Base-by-base conservation (phyloP, 2,329 filamentous ascomycete species). In the Pseudogymnoascus sp. region DNA sequence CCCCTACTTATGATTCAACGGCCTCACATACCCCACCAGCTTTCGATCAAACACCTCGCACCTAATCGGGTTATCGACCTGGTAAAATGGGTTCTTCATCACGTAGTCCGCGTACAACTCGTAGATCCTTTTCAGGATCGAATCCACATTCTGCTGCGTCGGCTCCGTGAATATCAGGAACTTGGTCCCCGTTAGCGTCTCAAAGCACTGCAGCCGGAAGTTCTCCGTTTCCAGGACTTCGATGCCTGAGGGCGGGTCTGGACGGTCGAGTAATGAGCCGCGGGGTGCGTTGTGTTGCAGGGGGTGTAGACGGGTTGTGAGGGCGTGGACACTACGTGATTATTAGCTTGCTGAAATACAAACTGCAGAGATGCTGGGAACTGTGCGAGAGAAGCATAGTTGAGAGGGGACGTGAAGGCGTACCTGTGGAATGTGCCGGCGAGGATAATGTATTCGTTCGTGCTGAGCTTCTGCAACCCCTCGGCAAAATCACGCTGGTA, bases 51-150 rank as follows among this genome's bases (percentile, higher is more conserved):
- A 99, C 70, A 91, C 89, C 73, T 97, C 95, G 77, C 95, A 96
- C 66, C 95, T 83, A 62, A 99, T 86, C 6, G 95, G 95, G 93
- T 97, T 99, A 79, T 99, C 95, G 64, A 96, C 82, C 73, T 95
- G 93, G 78, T 97, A 97, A 74, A 99, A 99, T 0, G 95, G 95
- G 76, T 99, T 99, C 82, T 97, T 99, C 91, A 97, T 97, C 69
- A 99, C 95, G 75, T 91, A 97, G 76, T 99, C 95, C 61, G 91
- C 85, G 78, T 97, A 99, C 62, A 97, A 78, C 75, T 97, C 95
- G 75, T 99, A 97, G 71, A 97, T 88, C 75, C 86, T 89, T 73
- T 86, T 83, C 69, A 96, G 87, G 50, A 93, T 88, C 11, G 85
- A 82, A 71, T 97, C 95, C 40, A 96, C 87, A 72, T 96, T 96